Base-by-base conservation (phyloP, 495 filamentous ascomycete species). In the Schizothecium vesticola region DNA sequence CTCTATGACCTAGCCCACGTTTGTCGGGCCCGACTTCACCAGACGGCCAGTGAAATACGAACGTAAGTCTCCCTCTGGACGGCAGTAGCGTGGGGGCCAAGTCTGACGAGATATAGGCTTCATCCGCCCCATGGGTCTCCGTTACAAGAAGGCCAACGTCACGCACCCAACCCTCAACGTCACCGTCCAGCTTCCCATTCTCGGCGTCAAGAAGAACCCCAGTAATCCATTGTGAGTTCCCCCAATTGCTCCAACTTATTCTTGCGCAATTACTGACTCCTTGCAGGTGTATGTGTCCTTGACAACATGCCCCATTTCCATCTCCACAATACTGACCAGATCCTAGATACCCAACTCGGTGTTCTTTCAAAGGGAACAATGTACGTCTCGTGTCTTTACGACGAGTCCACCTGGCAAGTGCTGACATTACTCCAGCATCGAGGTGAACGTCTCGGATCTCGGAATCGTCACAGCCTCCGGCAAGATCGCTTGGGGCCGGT, bases 181-280 rank as follows among this genome's bases (percentile, higher is more conserved):
- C 25, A 79, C 77, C 0, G 92, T 98, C 10, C 94, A 99, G 73
- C 81, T 99, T 22, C 95, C 94, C 19, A 97, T 99, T 66, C 86
- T 99, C 63, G 86, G 85, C 57, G 95, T 99, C 71, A 98, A 98
- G 86, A 98, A 99, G 89, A 99, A 97, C 82, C 95, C 95, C 12
- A 92, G 95, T 81, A 94, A 91, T 76, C 93, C 92, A 2, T 87
- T 97, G 78, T 98, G 92, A 59, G 57, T 51, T 43, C 0, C 13
- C 2, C 43, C 0, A 51, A 28, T 28, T 19, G 1, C 7, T 51
- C n/a, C 16, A 7, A 51, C 36, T 51, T 51, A 16, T 4, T 36
- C 13, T 2, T 51, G 16, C 43, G 6, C 43, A 51, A n/a, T 8
- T 51, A 13, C 43, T 51, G 19, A 51, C 43, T 51, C 19, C 3